A percentile compares a stretch with the other conserved stretches of the same genome.
Evolutionary conservation across 208 protist genomes (phyloP).

Genomic region (Leishmania martiniquensis): DNA sequence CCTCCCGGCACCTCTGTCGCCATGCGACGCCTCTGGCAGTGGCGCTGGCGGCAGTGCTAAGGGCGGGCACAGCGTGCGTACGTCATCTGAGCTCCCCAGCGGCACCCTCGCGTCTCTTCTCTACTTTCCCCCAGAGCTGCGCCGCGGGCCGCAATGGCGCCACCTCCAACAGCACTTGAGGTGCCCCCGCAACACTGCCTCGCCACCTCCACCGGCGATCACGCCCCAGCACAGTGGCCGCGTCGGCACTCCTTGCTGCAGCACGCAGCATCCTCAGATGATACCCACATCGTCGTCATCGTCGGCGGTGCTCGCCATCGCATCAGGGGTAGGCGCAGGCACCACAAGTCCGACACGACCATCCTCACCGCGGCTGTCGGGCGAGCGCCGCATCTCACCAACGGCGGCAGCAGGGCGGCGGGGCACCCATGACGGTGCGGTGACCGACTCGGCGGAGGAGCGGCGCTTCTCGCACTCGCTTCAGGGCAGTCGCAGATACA

Average conservation of each 20-base stretch:
- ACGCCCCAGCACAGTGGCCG: neutral
- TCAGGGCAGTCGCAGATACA: conserved; percentile 6
- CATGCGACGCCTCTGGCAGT: neutral
- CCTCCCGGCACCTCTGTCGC: neutral
- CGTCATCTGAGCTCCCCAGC: conserved; percentile 9
- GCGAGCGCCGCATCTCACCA: neutral
- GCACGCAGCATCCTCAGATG: neutral
- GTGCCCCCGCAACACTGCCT: neutral
- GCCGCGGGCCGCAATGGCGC: conserved; percentile 30
- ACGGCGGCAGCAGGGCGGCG: neutral
- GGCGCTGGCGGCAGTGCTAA: neutral
- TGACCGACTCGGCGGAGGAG: neutral
- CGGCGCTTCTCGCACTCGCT: neutral
- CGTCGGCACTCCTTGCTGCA: neutral
- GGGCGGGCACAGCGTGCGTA: neutral
- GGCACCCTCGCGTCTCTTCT: conserved; percentile 25
- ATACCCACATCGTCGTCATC: neutral
- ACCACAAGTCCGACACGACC: neutral
- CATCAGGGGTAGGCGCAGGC: neutral
- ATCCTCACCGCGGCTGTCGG: neutral
- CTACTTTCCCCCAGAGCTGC: conserved; percentile 33
- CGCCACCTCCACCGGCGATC: neutral
- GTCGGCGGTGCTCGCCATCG: neutral
- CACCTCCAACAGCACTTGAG: conserved; percentile 32
- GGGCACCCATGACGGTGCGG: neutral